Evolutionary conservation across 257 asterid species (phyloP), one percentile per base, ranked within the genome.

Genomic region (Nicotiana undulata): DNA sequence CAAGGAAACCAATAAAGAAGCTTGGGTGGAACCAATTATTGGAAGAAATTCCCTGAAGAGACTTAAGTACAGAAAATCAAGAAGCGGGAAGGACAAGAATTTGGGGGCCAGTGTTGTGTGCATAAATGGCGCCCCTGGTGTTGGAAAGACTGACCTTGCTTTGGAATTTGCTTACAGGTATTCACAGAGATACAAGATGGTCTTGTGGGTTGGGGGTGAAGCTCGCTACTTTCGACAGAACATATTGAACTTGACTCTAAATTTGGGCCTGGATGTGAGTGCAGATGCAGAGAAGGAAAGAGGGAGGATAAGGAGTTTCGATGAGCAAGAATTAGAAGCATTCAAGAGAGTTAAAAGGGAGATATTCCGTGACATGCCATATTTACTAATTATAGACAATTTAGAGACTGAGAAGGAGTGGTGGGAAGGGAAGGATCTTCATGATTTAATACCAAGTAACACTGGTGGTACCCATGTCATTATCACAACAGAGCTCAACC

Each of bases 391-490:
- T 9, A 91, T 94, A 44, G 98, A 94, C 68, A 88, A 93, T 81
- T 87, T 94, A 28, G 97, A 94, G 80, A 85, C 89, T 0, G 97
- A 94, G 82, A 89, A 88, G 77, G 98, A 94, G 81, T 93, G 98
- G 98, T 94, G 98, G 98, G 97, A 94, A 59, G 98, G 95, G 2
- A 94, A 91, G 81, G 98, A 94, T 86, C 85, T 94, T 12, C 94
- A 89, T 60, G 97, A 94, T 67, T 82, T 94, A 55, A 87, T 94
- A 15, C 98, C 98, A 4, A 81, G 97, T 77, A 92, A 93, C 85
- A 91, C 97, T 0, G 97, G 97, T 5, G 97, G 96, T 20, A 90
- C 98, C 31, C 98, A 94, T 79, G 96, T 93, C 10, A 91, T 94
- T 49, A 88, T 93, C 89, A 93, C 97, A 10, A 90, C 95, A 5